phyloP scores from a whole-genome alignment of 108 stramenopile species.

The Fragilaria crotonensis region DNA sequence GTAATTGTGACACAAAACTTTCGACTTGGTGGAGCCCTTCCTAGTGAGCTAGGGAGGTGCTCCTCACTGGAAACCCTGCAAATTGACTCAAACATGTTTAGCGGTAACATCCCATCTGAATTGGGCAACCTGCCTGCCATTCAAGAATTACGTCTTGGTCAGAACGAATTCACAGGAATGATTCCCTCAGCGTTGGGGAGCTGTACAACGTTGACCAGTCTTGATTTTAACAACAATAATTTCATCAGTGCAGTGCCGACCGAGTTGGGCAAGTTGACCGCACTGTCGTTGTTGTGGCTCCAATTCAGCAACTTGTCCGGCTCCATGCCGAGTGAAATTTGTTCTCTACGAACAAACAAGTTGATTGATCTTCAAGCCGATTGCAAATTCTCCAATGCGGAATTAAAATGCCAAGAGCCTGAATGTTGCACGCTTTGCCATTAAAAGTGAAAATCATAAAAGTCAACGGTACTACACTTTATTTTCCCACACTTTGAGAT shows the following conservation, averaged over 20 bases:
- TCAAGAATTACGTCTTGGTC: constrained; percentile 27
- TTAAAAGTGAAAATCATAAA: not conserved
- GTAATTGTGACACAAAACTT: not conserved
- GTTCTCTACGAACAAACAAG: not conserved
- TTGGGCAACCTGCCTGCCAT: constrained; percentile 40
- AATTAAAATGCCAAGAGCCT: not conserved
- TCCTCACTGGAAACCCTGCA: not conserved
- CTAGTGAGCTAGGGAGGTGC: not conserved
- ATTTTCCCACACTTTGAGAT: constrained; percentile 64
- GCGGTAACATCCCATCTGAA: constrained; percentile 25
- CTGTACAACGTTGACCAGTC: not conserved
- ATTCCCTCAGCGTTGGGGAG: constrained; percentile 16
- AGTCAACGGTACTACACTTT: constrained; percentile 12
- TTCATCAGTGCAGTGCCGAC: constrained; percentile 34
- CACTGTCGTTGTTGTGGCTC: constrained; percentile 33
- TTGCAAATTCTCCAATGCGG: not conserved
- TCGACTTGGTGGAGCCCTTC: not conserved
- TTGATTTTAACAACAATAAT: constrained; percentile 28
- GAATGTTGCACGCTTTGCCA: not conserved
- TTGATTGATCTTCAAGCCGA: not conserved
- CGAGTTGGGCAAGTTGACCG: constrained; percentile 20
- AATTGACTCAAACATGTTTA: constrained; percentile 33
- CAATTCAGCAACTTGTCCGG: constrained; percentile 5
- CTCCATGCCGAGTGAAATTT: not conserved
- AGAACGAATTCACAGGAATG: constrained; percentile 22